Percentiles rank a stretch among this genome's conserved stretches.
phyloP scores from a whole-genome alignment of 1,139 yeast genomes.

The Kurtzmaniella quercitrusa region DNA sequence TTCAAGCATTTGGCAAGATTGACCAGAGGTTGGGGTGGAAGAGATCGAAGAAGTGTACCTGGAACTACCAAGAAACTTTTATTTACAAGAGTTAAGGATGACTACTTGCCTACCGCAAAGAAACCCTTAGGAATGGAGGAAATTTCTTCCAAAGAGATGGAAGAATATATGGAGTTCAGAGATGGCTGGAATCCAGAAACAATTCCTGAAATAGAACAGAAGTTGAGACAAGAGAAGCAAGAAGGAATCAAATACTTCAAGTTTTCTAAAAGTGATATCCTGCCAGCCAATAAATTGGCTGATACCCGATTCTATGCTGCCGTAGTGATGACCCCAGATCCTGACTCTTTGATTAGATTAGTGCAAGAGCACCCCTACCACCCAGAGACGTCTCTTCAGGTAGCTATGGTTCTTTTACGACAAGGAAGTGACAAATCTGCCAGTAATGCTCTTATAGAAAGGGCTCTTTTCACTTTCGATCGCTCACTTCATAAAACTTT shows the following conservation, averaged over 20 bases:
- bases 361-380: conserved; percentile 68
- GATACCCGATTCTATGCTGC: conserved; percentile 63
- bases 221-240: conserved; percentile 41
- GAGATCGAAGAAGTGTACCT: conserved; percentile 67
- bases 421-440: conserved; percentile 71
- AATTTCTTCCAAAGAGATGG: conserved; percentile 32
- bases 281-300: conserved; percentile 40
- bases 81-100: conserved; percentile 72
- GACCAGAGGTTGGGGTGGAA: conserved; percentile 81
- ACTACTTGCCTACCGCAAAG: conserved; percentile 71
- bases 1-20: conserved; percentile 58
- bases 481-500: conserved; percentile 42
- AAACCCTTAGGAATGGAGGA: conserved; percentile 66
- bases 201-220: conserved; percentile 17
- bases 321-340: conserved; percentile 68
- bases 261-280: conserved; percentile 36
- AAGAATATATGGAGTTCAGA: conserved; percentile 38
- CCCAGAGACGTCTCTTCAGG: conserved; percentile 74
- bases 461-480: conserved; percentile 77
- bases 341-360: conserved; percentile 57
- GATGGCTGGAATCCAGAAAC: conserved; percentile 16
- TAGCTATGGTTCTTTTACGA: conserved; percentile 68
- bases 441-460: conserved; percentile 68
- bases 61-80: conserved; percentile 67
- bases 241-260: conserved; percentile 54